Evolutionary conservation across 73 alveolate species (phyloP).

Genomic region (Paramecium pentaurelia): DNA sequence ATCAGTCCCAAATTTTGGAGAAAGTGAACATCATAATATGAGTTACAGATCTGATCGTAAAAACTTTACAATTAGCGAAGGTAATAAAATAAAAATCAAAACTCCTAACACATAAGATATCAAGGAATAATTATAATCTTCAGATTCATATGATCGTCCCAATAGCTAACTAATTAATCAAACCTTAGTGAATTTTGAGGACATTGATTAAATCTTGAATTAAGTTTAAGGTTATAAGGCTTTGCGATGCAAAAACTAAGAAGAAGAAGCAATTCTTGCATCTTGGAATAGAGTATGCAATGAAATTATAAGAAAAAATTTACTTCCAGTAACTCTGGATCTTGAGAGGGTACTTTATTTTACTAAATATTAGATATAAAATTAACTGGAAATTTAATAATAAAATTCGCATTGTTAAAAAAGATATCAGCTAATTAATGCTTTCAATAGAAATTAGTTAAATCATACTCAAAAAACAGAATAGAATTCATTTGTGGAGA

Average conservation of each 20-base stretch:
- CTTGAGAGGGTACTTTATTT: neutral
- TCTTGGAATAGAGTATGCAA: conserved; percentile 24
- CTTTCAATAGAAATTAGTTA: neutral
- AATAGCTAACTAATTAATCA: neutral
- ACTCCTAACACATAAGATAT: neutral
- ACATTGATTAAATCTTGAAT: neutral
- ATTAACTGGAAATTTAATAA: neutral
- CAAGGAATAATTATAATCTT: neutral
- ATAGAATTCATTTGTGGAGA: neutral
- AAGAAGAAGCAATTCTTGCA: conserved; percentile 34
- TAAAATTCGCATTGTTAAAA: neutral
- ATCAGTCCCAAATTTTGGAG: conserved; percentile 14
- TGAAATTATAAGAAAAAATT: conserved; percentile 23
- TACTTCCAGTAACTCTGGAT: neutral
- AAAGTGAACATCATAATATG: neutral
- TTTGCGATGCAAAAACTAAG: neutral
- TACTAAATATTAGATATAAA: neutral
- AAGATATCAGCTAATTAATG: neutral
- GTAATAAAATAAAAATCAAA: neutral
- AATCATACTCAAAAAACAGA: neutral
- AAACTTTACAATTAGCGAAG: neutral
- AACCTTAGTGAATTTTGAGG: neutral
- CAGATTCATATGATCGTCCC: neutral
- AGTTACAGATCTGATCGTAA: neutral
- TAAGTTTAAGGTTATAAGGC: neutral